Base-by-base conservation (phyloP, 768 basidiomycete species). In the Suillus paluster region DNA sequence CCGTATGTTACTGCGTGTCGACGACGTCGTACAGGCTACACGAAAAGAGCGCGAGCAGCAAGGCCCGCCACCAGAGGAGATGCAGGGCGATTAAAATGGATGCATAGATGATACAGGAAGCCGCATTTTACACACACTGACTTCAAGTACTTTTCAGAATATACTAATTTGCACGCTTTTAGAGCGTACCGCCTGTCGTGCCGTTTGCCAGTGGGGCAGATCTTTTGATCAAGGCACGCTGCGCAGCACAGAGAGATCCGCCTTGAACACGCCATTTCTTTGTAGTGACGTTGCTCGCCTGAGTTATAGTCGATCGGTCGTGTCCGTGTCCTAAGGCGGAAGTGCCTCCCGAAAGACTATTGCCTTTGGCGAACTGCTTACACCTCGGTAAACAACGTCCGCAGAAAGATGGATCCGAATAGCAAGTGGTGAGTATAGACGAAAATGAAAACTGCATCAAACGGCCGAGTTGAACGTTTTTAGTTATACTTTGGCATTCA, bases 11-110 rank as follows among this genome's bases (percentile, higher is more conserved):
- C 84, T 97, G 27, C 89, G 95, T 30, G 95, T 97, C 1, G 96
- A 97, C 72, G 95, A 97, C 68, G 92, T 98, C 59, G 94, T 97
- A 10, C 91, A 93, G 74, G 92, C 92, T n/a, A 83, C 87, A 10
- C 83, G 92, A 60, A 90, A 91, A 72, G 91, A 93, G 14, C 79
- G 79, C 66, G 86, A 88, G 57, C 84, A 84, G 66, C 72, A 75
- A 58, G 78, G 74, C 14, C 80, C 83, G 5, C 78, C 80, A 15
- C 86, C 83, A 9, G 86, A 88, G 67, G 88, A 90, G 69, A 85
- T 86, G 82, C 60, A 64, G 54, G 63, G 73, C 33, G 49, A 68
- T 70, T 53, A 67, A 42, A 66, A 38, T 19, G 25, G 25, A 33
- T 25, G 50, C 7, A 36, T 8, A 19, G 33, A 25, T 58, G 15